Evolutionary conservation across 2,329 filamentous ascomycete species (phyloP).

Genomic region (Ceratocystis eucalypticola): DNA sequence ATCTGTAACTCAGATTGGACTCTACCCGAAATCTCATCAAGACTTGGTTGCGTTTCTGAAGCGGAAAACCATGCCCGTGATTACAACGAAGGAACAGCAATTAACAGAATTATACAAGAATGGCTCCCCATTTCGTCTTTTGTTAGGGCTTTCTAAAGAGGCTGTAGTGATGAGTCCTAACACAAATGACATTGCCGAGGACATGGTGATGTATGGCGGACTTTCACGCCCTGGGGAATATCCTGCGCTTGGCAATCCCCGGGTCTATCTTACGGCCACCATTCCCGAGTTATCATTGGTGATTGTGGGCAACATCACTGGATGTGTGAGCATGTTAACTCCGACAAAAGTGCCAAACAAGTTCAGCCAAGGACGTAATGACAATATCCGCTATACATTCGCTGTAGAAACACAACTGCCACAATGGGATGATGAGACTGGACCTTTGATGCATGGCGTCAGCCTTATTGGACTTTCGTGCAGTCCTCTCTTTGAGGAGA

Average conservation of each 20-base stretch:
- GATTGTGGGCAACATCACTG: constrained; percentile 51
- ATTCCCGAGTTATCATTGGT: constrained; percentile 61
- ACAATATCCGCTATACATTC: constrained; percentile 29
- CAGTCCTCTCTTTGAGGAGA: constrained; percentile 44
- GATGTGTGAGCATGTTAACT: constrained; percentile 52
- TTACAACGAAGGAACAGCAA: not conserved
- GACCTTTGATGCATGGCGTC: constrained; percentile 31
- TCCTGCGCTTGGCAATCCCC: not conserved
- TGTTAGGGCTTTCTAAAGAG: not conserved
- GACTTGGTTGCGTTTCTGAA: not conserved
- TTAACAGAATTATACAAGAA: not conserved
- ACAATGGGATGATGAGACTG: constrained; percentile 33
- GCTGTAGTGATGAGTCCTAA: not conserved
- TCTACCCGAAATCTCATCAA: not conserved
- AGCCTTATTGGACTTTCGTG: constrained; percentile 55
- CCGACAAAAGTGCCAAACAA: constrained; percentile 23
- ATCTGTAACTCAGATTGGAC: not conserved
- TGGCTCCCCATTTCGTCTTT: not conserved
- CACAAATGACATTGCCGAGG: not conserved
- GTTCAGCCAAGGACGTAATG: constrained; percentile 21
- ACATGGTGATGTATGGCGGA: too few species aligned
- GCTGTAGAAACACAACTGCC: constrained; percentile 42
- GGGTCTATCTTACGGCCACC: constrained; percentile 25
- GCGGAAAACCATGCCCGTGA: not conserved
- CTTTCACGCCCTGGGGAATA: not conserved